Evolutionary conservation across 257 asterid genomes (phyloP).

Genomic region (Solanum lignicaule): DNA sequence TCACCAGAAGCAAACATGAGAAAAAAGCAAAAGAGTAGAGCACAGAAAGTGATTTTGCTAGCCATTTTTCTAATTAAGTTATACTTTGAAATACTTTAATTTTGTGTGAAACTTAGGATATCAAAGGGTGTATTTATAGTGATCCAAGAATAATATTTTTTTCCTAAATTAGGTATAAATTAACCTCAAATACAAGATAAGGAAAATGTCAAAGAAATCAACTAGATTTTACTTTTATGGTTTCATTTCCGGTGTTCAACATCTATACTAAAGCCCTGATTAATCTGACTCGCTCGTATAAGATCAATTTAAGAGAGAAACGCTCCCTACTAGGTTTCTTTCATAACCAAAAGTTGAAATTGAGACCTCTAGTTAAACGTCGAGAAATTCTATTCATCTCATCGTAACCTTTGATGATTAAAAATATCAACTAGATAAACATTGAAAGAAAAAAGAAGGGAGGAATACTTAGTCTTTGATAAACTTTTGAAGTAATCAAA

Average conservation of each 20-base stretch:
- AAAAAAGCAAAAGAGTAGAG: background rate
- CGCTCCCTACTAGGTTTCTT: fast-evolving
- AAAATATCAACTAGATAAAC: background rate
- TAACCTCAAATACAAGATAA: background rate
- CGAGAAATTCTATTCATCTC: fast-evolving
- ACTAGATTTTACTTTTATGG: background rate
- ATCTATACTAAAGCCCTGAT: fast-evolving
- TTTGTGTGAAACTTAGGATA: background rate
- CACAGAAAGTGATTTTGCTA: background rate
- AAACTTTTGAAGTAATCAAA: background rate
- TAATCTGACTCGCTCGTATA: background rate
- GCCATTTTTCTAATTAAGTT: background rate
- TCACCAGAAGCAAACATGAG: constrained; percentile 1
- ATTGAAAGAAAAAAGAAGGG: background rate
- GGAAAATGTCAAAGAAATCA: background rate
- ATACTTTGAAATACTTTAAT: background rate
- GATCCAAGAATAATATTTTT: background rate
- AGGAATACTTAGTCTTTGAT: background rate
- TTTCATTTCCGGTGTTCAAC: fast-evolving
- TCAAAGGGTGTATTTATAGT: background rate
- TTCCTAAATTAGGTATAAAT: background rate
- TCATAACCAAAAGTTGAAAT: background rate
- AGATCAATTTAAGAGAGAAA: background rate
- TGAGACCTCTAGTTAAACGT: background rate
- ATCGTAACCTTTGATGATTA: background rate